Base-by-base conservation (phyloP, 2,329 filamentous ascomycete species). In the Claviceps maximensis region DNA sequence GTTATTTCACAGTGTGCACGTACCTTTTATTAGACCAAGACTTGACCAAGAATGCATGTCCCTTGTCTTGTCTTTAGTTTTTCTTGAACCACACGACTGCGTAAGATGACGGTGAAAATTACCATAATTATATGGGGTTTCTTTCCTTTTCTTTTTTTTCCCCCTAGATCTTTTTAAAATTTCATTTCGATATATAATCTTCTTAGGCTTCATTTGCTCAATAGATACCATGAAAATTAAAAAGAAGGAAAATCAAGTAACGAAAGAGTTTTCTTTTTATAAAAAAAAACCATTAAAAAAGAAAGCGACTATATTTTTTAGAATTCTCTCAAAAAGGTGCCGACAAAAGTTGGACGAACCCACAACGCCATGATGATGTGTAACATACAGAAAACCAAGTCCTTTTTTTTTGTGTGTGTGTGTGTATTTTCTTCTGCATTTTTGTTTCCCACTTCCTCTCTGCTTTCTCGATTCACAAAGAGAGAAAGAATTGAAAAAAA, bases 321-420 rank as follows among this genome's bases (percentile, higher is more conserved):
- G n/a, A n/a, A n/a, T n/a, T n/a, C 9, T 63, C 58, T 61, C 54
- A 25, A n/a, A n/a, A n/a, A 59, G 61, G 56, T 62, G 61, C 59
- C 62, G 60, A 61, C 59, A 29, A 19, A 51, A 44, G 54, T 59
- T 61, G 59, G 62, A 61, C 64, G 59, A 62, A 63, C 52, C 67
- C 64, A 62, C 67, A 69, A 68, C 67, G 67, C 67, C 66, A 61
- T 63, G 61, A 65, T 67, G 62, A 59, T 59, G 64, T 57, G 56
- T 55, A 61, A 59, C 62, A 60, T 62, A 60, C 62, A 60, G 55
- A 65, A 66, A 25, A 25, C 59, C 57, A 56, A 19, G 25, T 8
- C 23, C 15, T 23, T 7, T 15, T 23, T 7, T 46, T 61, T 58
- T 59, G 57, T 12, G 4, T 33, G n/a, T 36, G 31, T 33, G 10